These are phyloP conservation scores for Botrytis fabae DNA, from an alignment of 2,329 filamentous ascomycete genomes.

Conservation along the genomic window DNA sequence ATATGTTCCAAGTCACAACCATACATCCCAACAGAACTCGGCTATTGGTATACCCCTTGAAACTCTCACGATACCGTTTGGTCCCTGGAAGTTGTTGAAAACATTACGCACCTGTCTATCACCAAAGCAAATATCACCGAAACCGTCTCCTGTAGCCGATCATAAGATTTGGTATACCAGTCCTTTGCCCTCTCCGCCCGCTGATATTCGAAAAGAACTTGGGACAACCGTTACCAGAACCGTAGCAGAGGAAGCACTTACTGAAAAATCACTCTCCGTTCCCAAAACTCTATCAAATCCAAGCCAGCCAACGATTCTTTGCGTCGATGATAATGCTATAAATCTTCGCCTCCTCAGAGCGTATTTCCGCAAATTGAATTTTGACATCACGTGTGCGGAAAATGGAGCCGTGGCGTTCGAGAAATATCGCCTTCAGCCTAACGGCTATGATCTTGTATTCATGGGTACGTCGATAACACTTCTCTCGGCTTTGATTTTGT, in stretches of 20 bases:
- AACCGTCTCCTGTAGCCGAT: neutral
- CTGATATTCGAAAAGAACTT: neutral
- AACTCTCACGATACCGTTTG: slow-evolving; percentile 20
- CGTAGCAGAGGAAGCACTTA: neutral
- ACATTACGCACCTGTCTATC: slow-evolving; percentile 13
- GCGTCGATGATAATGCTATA: slow-evolving; percentile 45
- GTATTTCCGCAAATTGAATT: slow-evolving; percentile 36
- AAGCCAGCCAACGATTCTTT: slow-evolving; percentile 30
- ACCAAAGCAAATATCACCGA: slow-evolving; percentile 5
- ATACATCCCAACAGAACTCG: neutral
- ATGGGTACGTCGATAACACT: slow-evolving; percentile 45
- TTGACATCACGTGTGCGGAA: slow-evolving; percentile 42
- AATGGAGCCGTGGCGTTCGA: slow-evolving; percentile 50
- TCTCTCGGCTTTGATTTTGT: neutral
- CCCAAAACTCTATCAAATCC: neutral
- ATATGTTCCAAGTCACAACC: neutral
- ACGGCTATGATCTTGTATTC: slow-evolving; percentile 46
- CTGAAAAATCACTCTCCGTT: neutral
- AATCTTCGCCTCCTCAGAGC: slow-evolving; percentile 42
- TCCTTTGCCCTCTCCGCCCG: neutral
- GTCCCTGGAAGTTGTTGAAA: slow-evolving; percentile 21
- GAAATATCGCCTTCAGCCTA: slow-evolving; percentile 30
- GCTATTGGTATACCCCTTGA: slow-evolving; percentile 9
- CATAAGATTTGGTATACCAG: neutral
- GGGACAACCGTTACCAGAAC: neutral